Conservation (phyloP, 257 asterid genomes). For the Fraxinus cuspidata region DNA sequence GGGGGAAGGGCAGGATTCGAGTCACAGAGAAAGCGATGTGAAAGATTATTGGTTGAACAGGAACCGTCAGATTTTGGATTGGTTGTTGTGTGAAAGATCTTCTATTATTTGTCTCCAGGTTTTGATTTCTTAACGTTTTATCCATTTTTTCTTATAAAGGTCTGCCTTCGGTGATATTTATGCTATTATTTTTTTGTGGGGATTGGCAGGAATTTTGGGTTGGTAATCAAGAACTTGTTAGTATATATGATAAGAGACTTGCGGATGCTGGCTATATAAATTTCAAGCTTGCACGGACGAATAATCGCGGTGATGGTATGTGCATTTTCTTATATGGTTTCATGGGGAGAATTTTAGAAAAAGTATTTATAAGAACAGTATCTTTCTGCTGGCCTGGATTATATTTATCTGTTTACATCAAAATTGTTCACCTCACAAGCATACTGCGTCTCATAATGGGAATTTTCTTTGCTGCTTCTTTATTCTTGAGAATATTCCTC, state of each 20-base stretch:
- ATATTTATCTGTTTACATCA: too few relatives aligned
- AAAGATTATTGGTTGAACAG: constrained; percentile 83
- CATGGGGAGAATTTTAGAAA: not conserved
- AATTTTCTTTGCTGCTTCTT: constrained; percentile 17
- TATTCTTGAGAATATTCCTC: constrained; percentile 13
- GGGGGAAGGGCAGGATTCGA: constrained; percentile 73
- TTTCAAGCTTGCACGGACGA: constrained; percentile 91
- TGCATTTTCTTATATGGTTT: not conserved
- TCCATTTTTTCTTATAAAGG: constrained; percentile 5
- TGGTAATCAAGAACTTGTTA: constrained; percentile 92
- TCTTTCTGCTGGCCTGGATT: not conserved
- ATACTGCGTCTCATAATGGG: not conserved
- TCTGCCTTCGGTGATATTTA: constrained; percentile 7
- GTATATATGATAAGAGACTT: constrained; percentile 84
- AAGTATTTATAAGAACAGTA: not conserved
- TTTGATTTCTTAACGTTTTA: not conserved
- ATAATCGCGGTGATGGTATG: constrained; percentile 98
- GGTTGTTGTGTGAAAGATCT: constrained; percentile 90
- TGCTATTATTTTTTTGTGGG: not conserved
- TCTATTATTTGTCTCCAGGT: constrained; percentile 99
- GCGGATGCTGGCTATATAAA: constrained; percentile 88
- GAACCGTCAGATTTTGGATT: constrained; percentile 82
- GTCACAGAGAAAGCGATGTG: constrained; percentile 85
- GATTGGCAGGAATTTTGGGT: constrained; percentile 86
- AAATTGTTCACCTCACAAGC: not conserved